Evolutionary conservation across 2,329 filamentous ascomycete species (phyloP).

Genomic region (Stemphylium beticola): DNA sequence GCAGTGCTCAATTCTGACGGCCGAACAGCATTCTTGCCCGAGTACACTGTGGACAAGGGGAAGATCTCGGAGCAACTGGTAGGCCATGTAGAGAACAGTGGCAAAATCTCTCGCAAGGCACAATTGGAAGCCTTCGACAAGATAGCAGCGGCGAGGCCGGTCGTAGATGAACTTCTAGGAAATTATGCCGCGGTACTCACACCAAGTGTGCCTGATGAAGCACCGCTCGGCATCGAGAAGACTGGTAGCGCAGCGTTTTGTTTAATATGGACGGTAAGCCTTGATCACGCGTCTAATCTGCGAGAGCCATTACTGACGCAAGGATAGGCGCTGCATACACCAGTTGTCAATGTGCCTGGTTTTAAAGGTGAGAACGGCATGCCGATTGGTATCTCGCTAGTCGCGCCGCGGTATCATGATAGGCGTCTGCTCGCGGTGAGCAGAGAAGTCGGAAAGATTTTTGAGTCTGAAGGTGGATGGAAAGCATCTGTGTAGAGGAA

Average conservation of each 20-base stretch:
- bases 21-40: conserved; percentile 59
- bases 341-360: conserved; percentile 69
- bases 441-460: conserved; percentile 36
- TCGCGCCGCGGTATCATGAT: conserved; percentile 49
- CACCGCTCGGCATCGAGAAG: conserved; percentile 59
- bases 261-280: conserved; percentile 58
- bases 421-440: conserved; percentile 37
- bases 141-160: conserved; percentile 60
- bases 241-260: conserved; percentile 64
- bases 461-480: conserved; percentile 42
- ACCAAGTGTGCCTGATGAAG: conserved; percentile 66
- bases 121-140: conserved; percentile 63
- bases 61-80: conserved; percentile 56
- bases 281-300: rapidly evolving
- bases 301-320: not conserved
- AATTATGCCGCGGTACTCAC: conserved; percentile 63
- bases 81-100: conserved; percentile 59
- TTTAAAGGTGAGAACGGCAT: conserved; percentile 64
- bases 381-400: conserved; percentile 65
- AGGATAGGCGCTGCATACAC: conserved; percentile 58
- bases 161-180: conserved; percentile 60
- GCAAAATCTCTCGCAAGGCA: conserved; percentile 52
- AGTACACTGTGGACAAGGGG: conserved; percentile 58
- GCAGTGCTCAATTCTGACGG: conserved; percentile 61
- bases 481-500: conserved; percentile 6